Conservation (phyloP, 2,329 filamentous ascomycete genomes). For the Fusarium sp. region DNA sequence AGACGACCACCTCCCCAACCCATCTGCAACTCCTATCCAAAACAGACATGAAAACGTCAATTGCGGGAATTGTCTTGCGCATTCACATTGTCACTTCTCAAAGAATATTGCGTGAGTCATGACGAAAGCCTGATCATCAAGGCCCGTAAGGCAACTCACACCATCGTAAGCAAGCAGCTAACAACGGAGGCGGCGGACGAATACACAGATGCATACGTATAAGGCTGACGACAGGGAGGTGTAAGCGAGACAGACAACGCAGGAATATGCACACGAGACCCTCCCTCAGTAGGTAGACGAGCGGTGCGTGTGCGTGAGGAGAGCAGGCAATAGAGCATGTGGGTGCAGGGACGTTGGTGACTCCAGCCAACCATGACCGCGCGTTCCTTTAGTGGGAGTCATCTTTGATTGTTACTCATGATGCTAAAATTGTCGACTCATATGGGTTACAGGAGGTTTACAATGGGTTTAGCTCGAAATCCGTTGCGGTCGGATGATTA, state of each 20-base stretch:
- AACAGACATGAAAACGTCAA: not conserved
- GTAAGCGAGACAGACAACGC: conserved; percentile 20
- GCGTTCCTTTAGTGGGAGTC: not conserved
- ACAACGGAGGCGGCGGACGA: not conserved
- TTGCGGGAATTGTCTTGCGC: conserved; percentile 15
- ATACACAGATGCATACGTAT: conserved; percentile 14
- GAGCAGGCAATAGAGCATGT: not conserved
- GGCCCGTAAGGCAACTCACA: conserved; percentile 1
- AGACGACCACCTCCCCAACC: not conserved
- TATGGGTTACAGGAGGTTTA: not conserved
- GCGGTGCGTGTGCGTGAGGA: not conserved
- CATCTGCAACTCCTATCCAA: not conserved
- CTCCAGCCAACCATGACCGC: not conserved
- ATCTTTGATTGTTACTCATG: not conserved
- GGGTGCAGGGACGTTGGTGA: not conserved
- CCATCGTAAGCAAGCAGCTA: not conserved
- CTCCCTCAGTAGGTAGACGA: not conserved
- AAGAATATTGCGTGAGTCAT: conserved; percentile 42
- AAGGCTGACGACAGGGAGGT: conserved; percentile 33
- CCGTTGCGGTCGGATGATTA: not conserved
- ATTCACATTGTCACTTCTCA: conserved; percentile 14
- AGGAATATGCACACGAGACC: conserved; percentile 5
- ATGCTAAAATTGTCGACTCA: not conserved
- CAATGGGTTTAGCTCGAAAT: not conserved
- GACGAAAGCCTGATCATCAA: conserved; percentile 27